phyloP scores from a whole-genome alignment of 805 yeast species.

The Cyberlindnera mrakii region DNA sequence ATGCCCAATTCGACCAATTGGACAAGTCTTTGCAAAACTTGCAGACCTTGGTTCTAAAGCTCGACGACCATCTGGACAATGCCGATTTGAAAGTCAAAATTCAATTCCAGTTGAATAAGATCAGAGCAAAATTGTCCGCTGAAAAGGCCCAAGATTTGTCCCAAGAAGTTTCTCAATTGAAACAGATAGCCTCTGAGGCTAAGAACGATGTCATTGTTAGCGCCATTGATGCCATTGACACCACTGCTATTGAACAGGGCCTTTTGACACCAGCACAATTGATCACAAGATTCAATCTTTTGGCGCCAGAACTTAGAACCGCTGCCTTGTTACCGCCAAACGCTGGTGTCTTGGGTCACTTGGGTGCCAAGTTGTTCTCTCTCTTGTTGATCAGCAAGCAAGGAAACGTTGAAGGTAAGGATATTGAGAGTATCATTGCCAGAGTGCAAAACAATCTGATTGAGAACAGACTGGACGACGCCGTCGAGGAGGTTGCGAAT shows the following conservation, averaged over 20 bases:
- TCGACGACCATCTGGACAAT: slow-evolving; percentile 31
- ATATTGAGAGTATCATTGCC: slow-evolving; percentile 83
- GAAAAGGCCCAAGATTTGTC: slow-evolving; percentile 31
- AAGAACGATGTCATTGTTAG: slow-evolving; percentile 42
- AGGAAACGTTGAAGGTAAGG: slow-evolving; percentile 77
- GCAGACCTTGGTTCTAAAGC: slow-evolving; percentile 42
- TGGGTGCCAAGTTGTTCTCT: slow-evolving; percentile 74
- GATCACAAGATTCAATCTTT: slow-evolving; percentile 40
- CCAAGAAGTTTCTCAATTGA: slow-evolving; percentile 15
- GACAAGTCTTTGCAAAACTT: slow-evolving; percentile 48
- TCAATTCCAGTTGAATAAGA: slow-evolving; percentile 38
- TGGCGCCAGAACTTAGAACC: slow-evolving; percentile 81
- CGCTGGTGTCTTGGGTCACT: slow-evolving; percentile 91
- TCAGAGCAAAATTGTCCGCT: slow-evolving; percentile 35
- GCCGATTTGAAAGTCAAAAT: slow-evolving; percentile 34
- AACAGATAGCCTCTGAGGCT: slow-evolving; percentile 33
- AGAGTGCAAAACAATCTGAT: slow-evolving; percentile 72
- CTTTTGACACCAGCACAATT: slow-evolving; percentile 39
- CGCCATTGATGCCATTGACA: slow-evolving; percentile 43
- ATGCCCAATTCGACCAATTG: slow-evolving; percentile 61
- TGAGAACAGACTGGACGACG: slow-evolving; percentile 74
- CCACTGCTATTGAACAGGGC: slow-evolving; percentile 39
- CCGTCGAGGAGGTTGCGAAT: slow-evolving; percentile 86
- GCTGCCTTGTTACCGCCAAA: slow-evolving; percentile 89
- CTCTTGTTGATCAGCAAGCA: slow-evolving; percentile 68